Conservation (phyloP, 345 rosid genomes). For the Populus alba region DNA sequence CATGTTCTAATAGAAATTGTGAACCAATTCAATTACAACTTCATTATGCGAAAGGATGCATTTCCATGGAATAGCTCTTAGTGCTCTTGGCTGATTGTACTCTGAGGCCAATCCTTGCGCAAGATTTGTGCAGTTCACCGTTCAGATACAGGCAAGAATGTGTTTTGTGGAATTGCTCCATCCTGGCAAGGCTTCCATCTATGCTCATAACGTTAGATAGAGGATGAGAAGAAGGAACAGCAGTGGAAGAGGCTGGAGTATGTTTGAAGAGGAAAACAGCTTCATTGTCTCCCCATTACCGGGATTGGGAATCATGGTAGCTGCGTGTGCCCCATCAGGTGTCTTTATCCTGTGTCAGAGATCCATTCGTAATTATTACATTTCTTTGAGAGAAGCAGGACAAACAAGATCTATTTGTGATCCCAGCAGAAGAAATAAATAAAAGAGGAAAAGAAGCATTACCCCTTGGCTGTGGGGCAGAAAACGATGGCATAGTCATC, state of each 20-base stretch:
- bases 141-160: neutral
- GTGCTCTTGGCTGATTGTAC: neutral
- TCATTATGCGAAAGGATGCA: neutral
- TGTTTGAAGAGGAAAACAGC: constrained; percentile 48
- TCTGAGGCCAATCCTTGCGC: neutral
- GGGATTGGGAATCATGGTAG: constrained; percentile 30
- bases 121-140: neutral
- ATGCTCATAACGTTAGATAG: constrained; percentile 17
- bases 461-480: constrained; percentile 60
- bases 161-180: neutral
- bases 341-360: constrained; percentile 30
- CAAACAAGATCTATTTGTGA: neutral
- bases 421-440: neutral
- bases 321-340: constrained; percentile 22
- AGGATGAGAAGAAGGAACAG: constrained; percentile 31
- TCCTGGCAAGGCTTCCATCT: neutral
- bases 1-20: neutral
- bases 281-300: constrained; percentile 27
- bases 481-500: constrained; percentile 62
- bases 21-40: neutral
- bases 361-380: neutral
- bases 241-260: constrained; percentile 32
- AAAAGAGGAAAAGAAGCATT: neutral
- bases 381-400: neutral
- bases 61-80: neutral